Evolutionary conservation across 768 basidiomycete species (phyloP).

Genomic region (Hypsizygus marmoreus): DNA sequence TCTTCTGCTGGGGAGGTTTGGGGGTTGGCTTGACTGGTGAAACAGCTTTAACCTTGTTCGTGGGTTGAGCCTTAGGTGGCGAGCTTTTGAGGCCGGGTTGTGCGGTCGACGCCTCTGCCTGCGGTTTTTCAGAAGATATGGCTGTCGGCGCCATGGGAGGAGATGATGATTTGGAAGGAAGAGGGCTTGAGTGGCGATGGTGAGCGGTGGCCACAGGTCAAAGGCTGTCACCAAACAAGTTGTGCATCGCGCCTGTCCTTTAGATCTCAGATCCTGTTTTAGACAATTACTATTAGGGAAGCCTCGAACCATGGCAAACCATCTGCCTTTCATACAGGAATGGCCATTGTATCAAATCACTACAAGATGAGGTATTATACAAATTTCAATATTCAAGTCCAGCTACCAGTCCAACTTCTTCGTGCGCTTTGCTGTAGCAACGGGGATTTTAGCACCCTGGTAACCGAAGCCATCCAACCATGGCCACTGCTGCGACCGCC

Average conservation of each 20-base stretch:
- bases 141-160: constrained; percentile 10
- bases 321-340: too few relatives aligned
- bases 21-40: constrained; percentile 18
- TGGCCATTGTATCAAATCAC: too few relatives aligned
- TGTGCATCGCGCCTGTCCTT: too few relatives aligned
- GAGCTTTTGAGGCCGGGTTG: constrained; percentile 17
- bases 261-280: too few relatives aligned
- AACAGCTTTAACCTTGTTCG: constrained; percentile 16
- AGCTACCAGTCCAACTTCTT: constrained; percentile 77
- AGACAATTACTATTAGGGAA: too few relatives aligned
- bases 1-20: constrained; percentile 54
- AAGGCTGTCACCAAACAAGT: too few relatives aligned
- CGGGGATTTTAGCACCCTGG: constrained; percentile 73
- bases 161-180: background rate
- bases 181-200: background rate
- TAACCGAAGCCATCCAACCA: constrained; percentile 98
- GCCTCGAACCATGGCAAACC: too few relatives aligned
- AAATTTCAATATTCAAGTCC: background rate
- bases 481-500: constrained; percentile 80
- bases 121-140: constrained; percentile 5
- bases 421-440: constrained; percentile 37
- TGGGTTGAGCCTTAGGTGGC: constrained; percentile 22
- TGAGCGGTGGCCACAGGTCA: background rate
- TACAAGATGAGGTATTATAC: too few relatives aligned
- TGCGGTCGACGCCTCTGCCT: constrained; percentile 16